Percentiles rank a stretch among this genome's conserved stretches.
phyloP scores from a whole-genome alignment of 306 rosid genomes.

The Dryas octopetala region DNA sequence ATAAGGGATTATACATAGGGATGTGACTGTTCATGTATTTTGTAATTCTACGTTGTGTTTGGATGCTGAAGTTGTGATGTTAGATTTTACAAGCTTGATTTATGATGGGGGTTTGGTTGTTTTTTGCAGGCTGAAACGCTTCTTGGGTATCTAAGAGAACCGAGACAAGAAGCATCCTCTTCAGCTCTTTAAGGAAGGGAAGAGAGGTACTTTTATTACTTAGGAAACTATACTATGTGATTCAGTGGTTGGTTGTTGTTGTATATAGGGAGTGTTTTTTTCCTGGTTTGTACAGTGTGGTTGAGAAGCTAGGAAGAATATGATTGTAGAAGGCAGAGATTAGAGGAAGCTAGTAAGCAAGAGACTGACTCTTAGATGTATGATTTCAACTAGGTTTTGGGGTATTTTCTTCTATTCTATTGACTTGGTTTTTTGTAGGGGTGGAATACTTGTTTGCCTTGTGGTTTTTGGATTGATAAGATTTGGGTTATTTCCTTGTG shows the following conservation, averaged over 20 bases:
- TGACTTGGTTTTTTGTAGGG: slow-evolving; percentile 29
- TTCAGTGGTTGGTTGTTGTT: neutral
- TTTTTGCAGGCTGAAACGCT: slow-evolving; percentile 89
- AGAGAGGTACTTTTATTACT: slow-evolving; percentile 54
- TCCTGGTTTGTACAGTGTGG: slow-evolving; percentile 82
- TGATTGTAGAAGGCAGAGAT: slow-evolving; percentile 41
- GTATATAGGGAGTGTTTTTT: slow-evolving; percentile 38
- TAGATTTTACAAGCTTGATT: neutral
- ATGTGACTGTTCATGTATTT: neutral
- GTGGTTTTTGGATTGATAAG: slow-evolving; percentile 51
- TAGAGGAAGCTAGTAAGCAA: slow-evolving; percentile 48
- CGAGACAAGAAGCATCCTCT: slow-evolving; percentile 85
- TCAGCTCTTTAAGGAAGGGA: slow-evolving; percentile 44
- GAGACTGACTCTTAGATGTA: slow-evolving; percentile 63
- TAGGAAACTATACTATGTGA: slow-evolving; percentile 18
- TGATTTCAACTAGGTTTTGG: slow-evolving; percentile 64
- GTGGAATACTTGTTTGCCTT: slow-evolving; percentile 42
- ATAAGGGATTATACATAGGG: neutral
- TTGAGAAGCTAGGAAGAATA: slow-evolving; percentile 40
- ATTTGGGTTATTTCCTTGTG: slow-evolving; percentile 38
- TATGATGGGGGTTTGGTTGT: slow-evolving; percentile 17
- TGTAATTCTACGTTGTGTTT: neutral
- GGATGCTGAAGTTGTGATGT: neutral
- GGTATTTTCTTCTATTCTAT: slow-evolving; percentile 13
- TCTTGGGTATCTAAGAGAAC: slow-evolving; percentile 89